phyloP scores from a whole-genome alignment of 2,329 filamentous ascomycete genomes.

The Botryosphaeria dothidea region DNA sequence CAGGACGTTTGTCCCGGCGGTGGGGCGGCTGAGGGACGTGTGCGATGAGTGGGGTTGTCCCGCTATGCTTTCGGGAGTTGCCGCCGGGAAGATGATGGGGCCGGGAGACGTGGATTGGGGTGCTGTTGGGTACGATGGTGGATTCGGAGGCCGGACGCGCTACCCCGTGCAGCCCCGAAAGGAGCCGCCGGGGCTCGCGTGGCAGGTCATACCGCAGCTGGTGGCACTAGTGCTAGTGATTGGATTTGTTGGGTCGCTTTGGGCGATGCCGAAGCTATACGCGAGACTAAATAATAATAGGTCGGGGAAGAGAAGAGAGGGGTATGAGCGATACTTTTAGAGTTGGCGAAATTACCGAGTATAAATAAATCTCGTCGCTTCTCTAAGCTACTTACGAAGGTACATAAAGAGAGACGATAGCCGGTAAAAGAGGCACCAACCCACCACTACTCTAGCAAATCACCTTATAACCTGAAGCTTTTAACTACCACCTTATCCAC shows the following conservation, averaged over 20 bases:
- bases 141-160: neutral
- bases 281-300: neutral
- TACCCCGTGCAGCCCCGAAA: neutral
- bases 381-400: too few species aligned
- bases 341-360: too few species aligned
- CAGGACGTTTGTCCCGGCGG: neutral
- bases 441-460: neutral
- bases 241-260: neutral
- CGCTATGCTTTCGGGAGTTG: neutral
- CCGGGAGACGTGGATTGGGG: neutral
- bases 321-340: too few species aligned
- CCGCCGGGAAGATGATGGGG: neutral
- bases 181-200: neutral
- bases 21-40: neutral
- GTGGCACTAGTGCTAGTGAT: neutral
- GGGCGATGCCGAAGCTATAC: neutral
- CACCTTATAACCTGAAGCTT: neutral
- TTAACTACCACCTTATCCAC: neutral
- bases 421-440: neutral
- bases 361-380: too few species aligned
- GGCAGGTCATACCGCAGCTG: neutral
- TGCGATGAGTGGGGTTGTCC: constrained; percentile 9
- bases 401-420: too few species aligned
- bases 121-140: neutral
- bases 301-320: neutral